Conservation (phyloP, 2,329 filamentous ascomycete species). For the Alternaria postmessia region DNA sequence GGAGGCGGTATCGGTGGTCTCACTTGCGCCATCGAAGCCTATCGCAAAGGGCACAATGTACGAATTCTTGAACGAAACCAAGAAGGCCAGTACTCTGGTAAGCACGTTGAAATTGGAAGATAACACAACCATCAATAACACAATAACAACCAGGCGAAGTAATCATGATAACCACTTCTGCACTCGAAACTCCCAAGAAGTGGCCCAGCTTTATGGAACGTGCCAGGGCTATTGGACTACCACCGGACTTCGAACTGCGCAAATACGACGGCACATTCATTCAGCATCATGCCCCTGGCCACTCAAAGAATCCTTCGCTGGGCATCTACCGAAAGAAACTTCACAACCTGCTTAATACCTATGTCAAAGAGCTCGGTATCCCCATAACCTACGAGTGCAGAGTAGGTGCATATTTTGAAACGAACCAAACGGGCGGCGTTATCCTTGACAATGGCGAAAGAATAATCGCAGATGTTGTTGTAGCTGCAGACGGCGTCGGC, state of each 20-base stretch:
- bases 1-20: constrained; percentile 41
- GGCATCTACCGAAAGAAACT: constrained; percentile 1
- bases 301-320: neutral
- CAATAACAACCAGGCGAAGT: too few relatives aligned
- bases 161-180: too few relatives aligned
- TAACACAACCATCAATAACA: too few relatives aligned
- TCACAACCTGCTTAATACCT: constrained; percentile 2
- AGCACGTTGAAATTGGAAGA: neutral
- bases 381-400: constrained; percentile 2
- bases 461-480: too few relatives aligned
- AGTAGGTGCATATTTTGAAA: constrained; percentile 5
- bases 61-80: too few relatives aligned
- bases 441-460: too few relatives aligned
- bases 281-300: neutral
- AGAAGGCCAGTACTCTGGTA: too few relatives aligned
- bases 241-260: neutral
- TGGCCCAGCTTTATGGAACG: constrained; percentile 1
- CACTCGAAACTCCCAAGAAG: too few relatives aligned
- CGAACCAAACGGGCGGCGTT: neutral
- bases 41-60: constrained; percentile 41
- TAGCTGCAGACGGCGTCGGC: too few relatives aligned
- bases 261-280: constrained; percentile 4
- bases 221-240: neutral
- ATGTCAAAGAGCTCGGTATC: constrained; percentile 7
- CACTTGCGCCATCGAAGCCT: constrained; percentile 37